phyloP scores from a whole-genome alignment of 441 rosid species.

The Mallotus repandus region DNA sequence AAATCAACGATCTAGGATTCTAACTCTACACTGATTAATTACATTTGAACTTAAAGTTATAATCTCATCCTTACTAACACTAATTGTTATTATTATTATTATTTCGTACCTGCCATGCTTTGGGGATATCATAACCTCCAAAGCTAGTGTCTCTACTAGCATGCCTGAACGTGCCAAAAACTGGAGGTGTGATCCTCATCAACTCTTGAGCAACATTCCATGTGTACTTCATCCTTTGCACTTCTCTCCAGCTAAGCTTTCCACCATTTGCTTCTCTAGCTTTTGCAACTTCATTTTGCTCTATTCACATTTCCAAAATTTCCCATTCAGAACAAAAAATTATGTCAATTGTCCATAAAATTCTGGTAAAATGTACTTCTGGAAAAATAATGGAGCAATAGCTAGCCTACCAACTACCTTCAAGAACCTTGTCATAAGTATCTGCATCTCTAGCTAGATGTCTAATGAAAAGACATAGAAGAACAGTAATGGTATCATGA shows the following conservation, averaged over 20 bases:
- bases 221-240: constrained; percentile 18
- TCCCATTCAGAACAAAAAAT: too few relatives aligned
- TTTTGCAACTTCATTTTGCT: not conserved
- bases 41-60: too few relatives aligned
- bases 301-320: not conserved
- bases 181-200: constrained; percentile 14
- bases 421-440: constrained; percentile 2
- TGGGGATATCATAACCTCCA: constrained; percentile 4
- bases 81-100: too few relatives aligned
- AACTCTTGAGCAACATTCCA: constrained; percentile 18
- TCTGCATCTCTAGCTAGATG: not conserved
- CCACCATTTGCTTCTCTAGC: not conserved
- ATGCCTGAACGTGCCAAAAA: constrained; percentile 9
- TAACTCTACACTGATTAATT: too few relatives aligned
- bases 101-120: constrained; percentile 13
- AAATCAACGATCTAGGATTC: too few relatives aligned
- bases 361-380: too few relatives aligned
- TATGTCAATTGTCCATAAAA: not conserved
- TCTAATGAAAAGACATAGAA: not conserved
- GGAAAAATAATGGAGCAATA: too few relatives aligned
- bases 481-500: constrained; percentile 3
- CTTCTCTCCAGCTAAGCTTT: not conserved
- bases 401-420: not conserved
- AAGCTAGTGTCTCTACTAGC: constrained; percentile 11
- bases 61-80: not conserved